Evolutionary conservation across 2,329 filamentous ascomycete genomes (phyloP).

Genomic region (Pseudogymnoascus sp.): DNA sequence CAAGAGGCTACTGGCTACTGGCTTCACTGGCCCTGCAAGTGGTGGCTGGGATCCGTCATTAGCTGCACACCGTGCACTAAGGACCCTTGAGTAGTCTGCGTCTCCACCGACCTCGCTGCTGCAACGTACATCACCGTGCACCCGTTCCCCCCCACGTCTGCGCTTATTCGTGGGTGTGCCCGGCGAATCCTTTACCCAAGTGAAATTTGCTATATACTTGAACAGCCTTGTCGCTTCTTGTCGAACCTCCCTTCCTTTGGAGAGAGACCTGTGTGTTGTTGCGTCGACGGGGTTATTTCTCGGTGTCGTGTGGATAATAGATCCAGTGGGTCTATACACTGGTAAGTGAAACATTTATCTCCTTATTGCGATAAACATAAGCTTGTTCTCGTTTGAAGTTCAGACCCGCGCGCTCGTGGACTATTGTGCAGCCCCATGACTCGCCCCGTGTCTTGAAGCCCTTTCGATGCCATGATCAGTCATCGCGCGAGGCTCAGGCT

Average conservation of each 20-base stretch:
- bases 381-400: not conserved
- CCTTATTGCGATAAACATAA: constrained; percentile 3
- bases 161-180: not conserved
- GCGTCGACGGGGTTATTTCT: not conserved
- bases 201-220: constrained; percentile 6
- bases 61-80: constrained; percentile 4
- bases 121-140: constrained; percentile 8
- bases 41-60: not conserved
- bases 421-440: not conserved
- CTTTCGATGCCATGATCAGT: not conserved
- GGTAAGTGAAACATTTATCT: not conserved
- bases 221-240: not conserved
- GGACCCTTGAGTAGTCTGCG: constrained; percentile 6
- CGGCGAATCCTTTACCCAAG: not conserved
- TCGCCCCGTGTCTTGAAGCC: not conserved
- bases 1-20: not conserved
- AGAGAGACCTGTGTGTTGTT: constrained; percentile 1
- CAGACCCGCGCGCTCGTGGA: not conserved
- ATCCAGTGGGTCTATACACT: constrained; percentile 1
- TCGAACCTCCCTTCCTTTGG: not conserved
- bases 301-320: constrained; percentile 3
- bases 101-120: constrained; percentile 9
- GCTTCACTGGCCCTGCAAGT: not conserved
- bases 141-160: constrained; percentile 5
- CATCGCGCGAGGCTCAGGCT: not conserved